Evolutionary conservation across 106 monocot genomes (phyloP).

Genomic region (Dendrobium officinale): DNA sequence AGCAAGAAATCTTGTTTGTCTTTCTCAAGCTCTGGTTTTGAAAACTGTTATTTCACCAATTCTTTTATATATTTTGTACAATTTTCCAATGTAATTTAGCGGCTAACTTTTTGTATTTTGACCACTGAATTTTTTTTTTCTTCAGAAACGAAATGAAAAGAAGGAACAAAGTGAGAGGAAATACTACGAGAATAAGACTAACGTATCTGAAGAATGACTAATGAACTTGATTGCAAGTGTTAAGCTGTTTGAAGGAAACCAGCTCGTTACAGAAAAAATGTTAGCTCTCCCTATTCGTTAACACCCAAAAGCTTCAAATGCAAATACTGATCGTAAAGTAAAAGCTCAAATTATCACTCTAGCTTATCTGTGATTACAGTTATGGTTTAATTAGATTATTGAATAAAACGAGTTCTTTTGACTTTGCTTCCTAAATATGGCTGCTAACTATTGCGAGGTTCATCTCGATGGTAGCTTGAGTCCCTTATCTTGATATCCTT

Average conservation of each 20-base stretch:
- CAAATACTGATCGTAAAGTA: too few relatives aligned
- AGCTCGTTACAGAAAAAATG: background rate
- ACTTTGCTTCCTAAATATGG: background rate
- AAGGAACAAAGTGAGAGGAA: slow-evolving; percentile 65
- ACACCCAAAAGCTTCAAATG: too few relatives aligned
- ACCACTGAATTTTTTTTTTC: background rate
- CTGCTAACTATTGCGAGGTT: too few relatives aligned
- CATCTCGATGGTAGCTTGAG: too few relatives aligned
- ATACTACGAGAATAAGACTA: slow-evolving; percentile 55
- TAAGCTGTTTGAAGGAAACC: background rate
- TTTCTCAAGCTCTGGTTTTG: background rate
- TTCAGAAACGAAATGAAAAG: slow-evolving; percentile 73
- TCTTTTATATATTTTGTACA: background rate
- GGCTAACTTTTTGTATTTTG: background rate
- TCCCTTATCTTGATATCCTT: too few relatives aligned
- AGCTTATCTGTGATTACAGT: too few relatives aligned
- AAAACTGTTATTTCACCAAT: background rate
- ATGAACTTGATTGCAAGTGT: background rate
- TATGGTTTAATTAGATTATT: too few relatives aligned
- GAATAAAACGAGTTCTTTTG: background rate
- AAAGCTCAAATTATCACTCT: too few relatives aligned
- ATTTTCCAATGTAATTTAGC: background rate
- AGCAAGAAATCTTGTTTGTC: background rate
- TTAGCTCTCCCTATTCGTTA: background rate
- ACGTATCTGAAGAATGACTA: slow-evolving; percentile 37